Base-by-base conservation (phyloP, 208 protist species). In the Trypanosomatidae sp. region DNA sequence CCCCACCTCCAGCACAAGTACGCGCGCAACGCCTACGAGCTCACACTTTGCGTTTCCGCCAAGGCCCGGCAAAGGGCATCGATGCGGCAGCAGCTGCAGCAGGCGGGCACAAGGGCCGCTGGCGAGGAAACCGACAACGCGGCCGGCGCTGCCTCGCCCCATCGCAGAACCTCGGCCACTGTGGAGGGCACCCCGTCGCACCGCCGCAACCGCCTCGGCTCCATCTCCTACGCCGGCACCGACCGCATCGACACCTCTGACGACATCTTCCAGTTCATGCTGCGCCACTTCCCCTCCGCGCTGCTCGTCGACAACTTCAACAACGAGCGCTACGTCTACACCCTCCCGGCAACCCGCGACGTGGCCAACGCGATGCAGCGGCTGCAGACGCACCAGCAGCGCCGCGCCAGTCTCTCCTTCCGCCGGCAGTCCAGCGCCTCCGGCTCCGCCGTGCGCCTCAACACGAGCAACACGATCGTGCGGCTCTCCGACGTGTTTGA, bases 1-100 rank as follows among this genome's bases (percentile, higher is more conserved):
- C 81, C 89, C 52, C 89, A 96, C 59, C 79, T 99, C 49, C 93
- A 94, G 81, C 62, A 76, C 50, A 94, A 94, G 73, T 96, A 90
- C 75, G 88, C 95, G 83, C 88, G 89, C 59, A 87, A 79, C 62
- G 86, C 84, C 12, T 95, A 87, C 69, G 84, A 92, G 73, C 74
- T 95, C 76, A 80, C 69, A 7, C 36, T 92, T 15, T 83, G 86
- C 59, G 80, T 91, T 17, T 79, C 74, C 12, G 22, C 74, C 8
- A 10, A 1, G 53, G 73, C 56, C 15, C 72, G 65, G 30, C 39
- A 41, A 15, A 13, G 30, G 4, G 64, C 73, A 39, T 43, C 28
- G 53, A 41, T 60, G 17, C 39, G 12, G 33, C 62, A 36, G 6
- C 50, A 50, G 46, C 4, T 15, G 46, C 49, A 53, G 8, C 59